phyloP scores from a whole-genome alignment of 2,329 filamentous ascomycete species.

The Fusarium mexicanum region DNA sequence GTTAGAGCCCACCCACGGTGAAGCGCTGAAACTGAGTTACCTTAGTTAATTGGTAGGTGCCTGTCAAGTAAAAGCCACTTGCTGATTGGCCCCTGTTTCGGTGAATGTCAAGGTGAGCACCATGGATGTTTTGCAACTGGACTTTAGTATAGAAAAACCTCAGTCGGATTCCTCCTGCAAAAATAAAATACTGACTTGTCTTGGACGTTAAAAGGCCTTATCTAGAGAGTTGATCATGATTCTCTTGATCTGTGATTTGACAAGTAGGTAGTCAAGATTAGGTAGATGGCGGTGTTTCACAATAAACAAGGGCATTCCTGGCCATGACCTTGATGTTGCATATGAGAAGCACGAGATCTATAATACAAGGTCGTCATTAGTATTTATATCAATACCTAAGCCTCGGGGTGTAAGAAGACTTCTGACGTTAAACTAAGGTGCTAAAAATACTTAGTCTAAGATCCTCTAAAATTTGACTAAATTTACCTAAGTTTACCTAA shows the following conservation, averaged over 20 bases:
- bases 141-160: not conserved
- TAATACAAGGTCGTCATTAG: not conserved
- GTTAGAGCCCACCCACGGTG: not conserved
- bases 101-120: not conserved
- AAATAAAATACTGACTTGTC: not conserved
- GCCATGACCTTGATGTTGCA: not conserved
- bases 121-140: not conserved
- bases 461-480: too few species aligned
- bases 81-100: constrained; percentile 15
- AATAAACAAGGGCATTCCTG: not conserved
- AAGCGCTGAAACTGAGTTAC: not conserved
- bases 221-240: not conserved
- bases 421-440: too few species aligned
- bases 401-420: too few species aligned
- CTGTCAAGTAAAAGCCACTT: not conserved
- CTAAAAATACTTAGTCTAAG: too few species aligned
- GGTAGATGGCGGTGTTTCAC: not conserved
- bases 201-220: not conserved
- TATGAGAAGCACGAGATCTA: not conserved
- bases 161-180: too few species aligned
- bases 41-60: constrained; percentile 6
- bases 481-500: too few species aligned
- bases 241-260: not conserved
- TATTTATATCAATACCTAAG: not conserved
- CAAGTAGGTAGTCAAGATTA: not conserved